A percentile compares a stretch with the other conserved stretches of the same genome.
These are phyloP conservation scores for Aspergillaceae sp. DNA, from an alignment of 2,329 filamentous ascomycete genomes.

Conservation along the genomic window DNA sequence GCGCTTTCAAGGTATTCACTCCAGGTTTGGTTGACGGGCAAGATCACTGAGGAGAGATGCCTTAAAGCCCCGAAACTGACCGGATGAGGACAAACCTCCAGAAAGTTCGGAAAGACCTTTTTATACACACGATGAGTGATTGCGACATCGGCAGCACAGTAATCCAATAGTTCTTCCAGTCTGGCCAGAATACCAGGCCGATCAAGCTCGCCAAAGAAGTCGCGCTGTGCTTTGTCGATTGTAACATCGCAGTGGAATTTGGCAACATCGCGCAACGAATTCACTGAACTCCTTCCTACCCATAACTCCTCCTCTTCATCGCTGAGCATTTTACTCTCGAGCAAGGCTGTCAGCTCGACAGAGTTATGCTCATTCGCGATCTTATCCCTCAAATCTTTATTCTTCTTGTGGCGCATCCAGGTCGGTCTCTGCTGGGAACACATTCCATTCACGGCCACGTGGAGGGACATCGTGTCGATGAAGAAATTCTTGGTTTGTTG, in stretches of 20 bases:
- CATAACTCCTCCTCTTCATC: conserved; percentile 92
- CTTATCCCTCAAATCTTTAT: conserved; percentile 70
- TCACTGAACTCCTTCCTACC: conserved; percentile 90
- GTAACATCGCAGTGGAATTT: conserved; percentile 89
- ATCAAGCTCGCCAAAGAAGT: conserved; percentile 78
- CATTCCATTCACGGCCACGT: conserved; percentile 98
- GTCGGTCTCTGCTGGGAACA: conserved; percentile 92
- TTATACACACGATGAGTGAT: conserved; percentile 92
- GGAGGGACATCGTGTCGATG: conserved; percentile 94
- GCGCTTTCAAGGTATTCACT: conserved; percentile 73
- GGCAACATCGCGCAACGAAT: conserved; percentile 89
- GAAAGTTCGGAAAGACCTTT: conserved; percentile 82
- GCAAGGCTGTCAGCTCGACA: conserved; percentile 59
- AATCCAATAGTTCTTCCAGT: conserved; percentile 76
- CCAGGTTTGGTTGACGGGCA: conserved; percentile 86
- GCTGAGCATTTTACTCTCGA: conserved; percentile 57
- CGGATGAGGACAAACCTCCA: conserved; percentile 85
- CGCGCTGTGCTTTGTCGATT: conserved; percentile 79
- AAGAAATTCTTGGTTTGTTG: conserved; percentile 77
- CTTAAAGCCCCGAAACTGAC: conserved; percentile 92
- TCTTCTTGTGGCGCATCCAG: conserved; percentile 96
- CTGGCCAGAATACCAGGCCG: conserved; percentile 60
- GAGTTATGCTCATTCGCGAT: conserved; percentile 64
- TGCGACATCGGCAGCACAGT: conserved; percentile 88
- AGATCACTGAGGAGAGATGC: conserved; percentile 85